A percentile compares a stretch with the other conserved stretches of the same genome.
These are phyloP conservation scores for Colletotrichum abscissum DNA, from an alignment of 2,329 filamentous ascomycete species.

Conservation along the genomic window DNA sequence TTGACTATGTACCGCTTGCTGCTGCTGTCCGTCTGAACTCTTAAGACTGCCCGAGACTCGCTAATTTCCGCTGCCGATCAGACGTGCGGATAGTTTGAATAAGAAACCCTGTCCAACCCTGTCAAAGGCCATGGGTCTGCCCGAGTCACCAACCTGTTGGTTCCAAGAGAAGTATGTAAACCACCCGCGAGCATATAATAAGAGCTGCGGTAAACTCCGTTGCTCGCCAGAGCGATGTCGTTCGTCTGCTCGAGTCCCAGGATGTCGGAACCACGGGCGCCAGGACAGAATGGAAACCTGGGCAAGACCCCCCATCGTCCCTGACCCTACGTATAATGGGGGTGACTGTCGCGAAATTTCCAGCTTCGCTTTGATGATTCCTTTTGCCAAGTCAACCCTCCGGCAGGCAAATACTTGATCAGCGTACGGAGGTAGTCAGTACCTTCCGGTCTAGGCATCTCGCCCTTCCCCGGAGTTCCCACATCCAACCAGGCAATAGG, in stretches of 20 bases:
- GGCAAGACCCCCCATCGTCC: too few relatives aligned
- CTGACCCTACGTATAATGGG: too few relatives aligned
- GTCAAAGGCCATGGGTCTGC: neutral
- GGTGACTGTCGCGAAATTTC: too few relatives aligned
- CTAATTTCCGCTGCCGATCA: neutral
- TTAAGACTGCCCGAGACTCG: neutral
- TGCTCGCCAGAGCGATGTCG: too few relatives aligned
- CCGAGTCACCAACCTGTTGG: neutral
- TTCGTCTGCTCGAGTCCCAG: too few relatives aligned
- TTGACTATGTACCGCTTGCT: neutral
- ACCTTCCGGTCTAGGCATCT: too few relatives aligned
- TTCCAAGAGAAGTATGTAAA: neutral
- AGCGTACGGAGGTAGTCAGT: too few relatives aligned
- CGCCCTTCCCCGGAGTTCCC: too few relatives aligned
- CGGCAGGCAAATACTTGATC: too few relatives aligned
- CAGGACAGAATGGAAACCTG: neutral
- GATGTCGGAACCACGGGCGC: neutral
- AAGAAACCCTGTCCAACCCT: neutral
- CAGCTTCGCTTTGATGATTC: too few relatives aligned
- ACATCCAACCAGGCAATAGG: neutral
- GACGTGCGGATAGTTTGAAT: neutral
- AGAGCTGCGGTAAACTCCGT: neutral
- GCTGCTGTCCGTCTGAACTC: neutral
- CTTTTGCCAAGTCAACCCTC: too few relatives aligned
- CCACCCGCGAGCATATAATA: neutral